Conservation (phyloP, 2,329 filamentous ascomycete species). For the Ceratocystis variospora region DNA sequence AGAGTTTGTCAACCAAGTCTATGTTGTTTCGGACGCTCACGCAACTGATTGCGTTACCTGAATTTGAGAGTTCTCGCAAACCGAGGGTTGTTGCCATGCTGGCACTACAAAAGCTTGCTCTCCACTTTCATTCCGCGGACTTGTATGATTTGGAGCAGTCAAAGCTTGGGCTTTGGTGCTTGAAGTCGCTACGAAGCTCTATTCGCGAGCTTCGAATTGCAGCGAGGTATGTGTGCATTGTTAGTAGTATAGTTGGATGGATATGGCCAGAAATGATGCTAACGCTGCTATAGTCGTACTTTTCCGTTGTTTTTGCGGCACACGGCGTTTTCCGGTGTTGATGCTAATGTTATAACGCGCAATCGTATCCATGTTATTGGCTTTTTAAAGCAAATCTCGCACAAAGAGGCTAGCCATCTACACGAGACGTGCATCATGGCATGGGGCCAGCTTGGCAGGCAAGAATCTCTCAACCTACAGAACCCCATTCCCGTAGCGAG, state of each 20-base stretch:
- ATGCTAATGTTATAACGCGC: constrained; percentile 9
- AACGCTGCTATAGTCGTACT: constrained; percentile 37
- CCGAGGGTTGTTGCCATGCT: constrained; percentile 58
- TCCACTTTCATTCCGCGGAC: constrained; percentile 46
- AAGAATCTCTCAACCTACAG: constrained; percentile 22
- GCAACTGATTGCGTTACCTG: constrained; percentile 32
- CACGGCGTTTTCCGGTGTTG: constrained; percentile 21
- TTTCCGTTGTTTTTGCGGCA: constrained; percentile 49
- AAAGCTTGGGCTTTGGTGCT: constrained; percentile 61
- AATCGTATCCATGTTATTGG: constrained; percentile 42
- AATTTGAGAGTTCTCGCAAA: constrained; percentile 41
- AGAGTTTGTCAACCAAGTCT: constrained; percentile 9
- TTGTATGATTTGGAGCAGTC: constrained; percentile 56
- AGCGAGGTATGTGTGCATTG: constrained; percentile 44
- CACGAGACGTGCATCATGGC: constrained; percentile 77
- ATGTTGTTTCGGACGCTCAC: constrained; percentile 28
- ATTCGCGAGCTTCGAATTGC: constrained; percentile 71
- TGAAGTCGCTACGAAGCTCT: constrained; percentile 71
- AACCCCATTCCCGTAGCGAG: constrained; percentile 6
- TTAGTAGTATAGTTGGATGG: neutral
- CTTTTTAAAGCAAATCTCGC: constrained; percentile 57
- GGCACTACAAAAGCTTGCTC: constrained; percentile 52
- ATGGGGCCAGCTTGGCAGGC: constrained; percentile 71
- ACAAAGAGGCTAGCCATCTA: constrained; percentile 50
- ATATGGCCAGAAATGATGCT: neutral